Conservation (phyloP, 1,284 basidiomycete genomes). For the Marasmius tenuissimus region DNA sequence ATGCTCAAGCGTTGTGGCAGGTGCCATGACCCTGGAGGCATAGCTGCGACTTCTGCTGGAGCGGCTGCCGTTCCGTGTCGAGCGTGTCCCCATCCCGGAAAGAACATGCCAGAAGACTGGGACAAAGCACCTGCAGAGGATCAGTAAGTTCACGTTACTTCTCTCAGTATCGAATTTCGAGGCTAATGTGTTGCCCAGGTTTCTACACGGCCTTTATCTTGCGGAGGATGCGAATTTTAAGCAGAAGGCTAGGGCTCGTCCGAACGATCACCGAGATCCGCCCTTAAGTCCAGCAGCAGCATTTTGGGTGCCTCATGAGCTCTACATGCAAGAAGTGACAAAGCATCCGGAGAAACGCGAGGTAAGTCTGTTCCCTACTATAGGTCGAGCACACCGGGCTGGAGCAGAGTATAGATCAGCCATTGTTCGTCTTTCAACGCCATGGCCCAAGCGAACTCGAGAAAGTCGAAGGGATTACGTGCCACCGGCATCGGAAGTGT, state of each 20-base stretch:
- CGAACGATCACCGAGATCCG: conserved; percentile 12
- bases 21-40: conserved; percentile 10
- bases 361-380: conserved; percentile 6
- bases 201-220: conserved; percentile 14
- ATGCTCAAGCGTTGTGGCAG: conserved; percentile 11
- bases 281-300: conserved; percentile 17
- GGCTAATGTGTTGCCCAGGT: conserved; percentile 4
- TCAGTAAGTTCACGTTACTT: conserved; percentile 3
- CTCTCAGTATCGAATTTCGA: too few relatives aligned
- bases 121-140: conserved; percentile 1
- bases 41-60: too few relatives aligned
- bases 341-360: conserved; percentile 15
- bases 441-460: conserved; percentile 16
- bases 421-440: conserved; percentile 20
- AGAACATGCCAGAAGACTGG: conserved; percentile 16
- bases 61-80: conserved; percentile 13
- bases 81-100: conserved; percentile 17
- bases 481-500: conserved; percentile 18
- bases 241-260: conserved; percentile 12
- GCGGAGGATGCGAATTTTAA: conserved; percentile 23
- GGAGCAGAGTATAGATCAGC: conserved; percentile 18
- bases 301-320: conserved; percentile 16
- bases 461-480: conserved; percentile 16
- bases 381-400: neutral
- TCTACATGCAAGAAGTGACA: conserved; percentile 13